Conservation (phyloP, 306 rosid genomes). For the Castanea crenata region DNA sequence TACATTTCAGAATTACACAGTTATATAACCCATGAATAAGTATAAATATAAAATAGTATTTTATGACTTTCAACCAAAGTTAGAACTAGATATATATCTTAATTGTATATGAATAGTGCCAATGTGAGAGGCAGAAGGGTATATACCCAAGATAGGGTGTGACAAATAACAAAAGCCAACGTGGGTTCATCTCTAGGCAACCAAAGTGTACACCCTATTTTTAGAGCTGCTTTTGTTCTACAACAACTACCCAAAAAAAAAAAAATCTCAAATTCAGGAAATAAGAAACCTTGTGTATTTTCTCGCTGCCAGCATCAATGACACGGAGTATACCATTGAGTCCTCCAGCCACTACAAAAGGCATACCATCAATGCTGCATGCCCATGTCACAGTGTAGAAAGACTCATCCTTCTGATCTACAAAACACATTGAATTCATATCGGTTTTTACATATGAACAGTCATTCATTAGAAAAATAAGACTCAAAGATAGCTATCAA, state of each 20-base stretch:
- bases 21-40: background rate
- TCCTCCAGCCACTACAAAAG: constrained; percentile 87
- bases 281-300: constrained; percentile 67
- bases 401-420: constrained; percentile 96
- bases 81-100: background rate
- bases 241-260: background rate
- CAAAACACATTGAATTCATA: constrained; percentile 39
- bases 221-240: background rate
- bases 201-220: background rate
- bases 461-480: background rate
- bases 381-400: constrained; percentile 96
- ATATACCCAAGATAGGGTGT: background rate
- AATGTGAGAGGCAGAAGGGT: constrained; percentile 8
- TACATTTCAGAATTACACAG: background rate
- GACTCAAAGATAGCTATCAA: too few relatives aligned
- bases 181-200: too few relatives aligned
- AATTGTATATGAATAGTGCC: background rate
- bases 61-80: background rate
- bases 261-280: background rate
- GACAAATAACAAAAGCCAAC: too few relatives aligned
- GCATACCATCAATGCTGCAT: constrained; percentile 58
- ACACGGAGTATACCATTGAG: constrained; percentile 76
- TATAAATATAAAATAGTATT: background rate
- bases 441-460: background rate
- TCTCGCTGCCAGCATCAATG: constrained; percentile 85